Evolutionary conservation across 352 stramenopile genomes (phyloP), one percentile per base, ranked within the genome.

Genomic region (Phytophthora pisi): DNA sequence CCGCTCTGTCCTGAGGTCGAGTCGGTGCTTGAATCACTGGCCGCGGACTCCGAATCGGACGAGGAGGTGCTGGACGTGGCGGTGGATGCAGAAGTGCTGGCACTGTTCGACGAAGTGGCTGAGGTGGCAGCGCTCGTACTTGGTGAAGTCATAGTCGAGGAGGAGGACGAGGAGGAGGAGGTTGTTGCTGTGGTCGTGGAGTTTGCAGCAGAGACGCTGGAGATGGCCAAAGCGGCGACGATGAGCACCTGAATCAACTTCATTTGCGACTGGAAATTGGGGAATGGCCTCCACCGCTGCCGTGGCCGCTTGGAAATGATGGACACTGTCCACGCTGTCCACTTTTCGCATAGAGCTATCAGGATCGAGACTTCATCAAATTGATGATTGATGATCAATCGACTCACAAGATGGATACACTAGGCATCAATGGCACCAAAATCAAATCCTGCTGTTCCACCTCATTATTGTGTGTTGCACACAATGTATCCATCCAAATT

Each of bases 221-320:
- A 58, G 13, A 74, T 23, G 7, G 55, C 60, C 40, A 74, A 30
- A 0, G 56, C 42, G 5, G 43, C 34, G n/a, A 69, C 7, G 8
- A 61, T 1, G 11, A 74, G 10, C 6, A 69, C 23, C 28, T 64
- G 53, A 40, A 73, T 45, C 45, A 59, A 23, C 60, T 73, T 62
- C 60, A 73, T 73, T 24, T 26, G 20, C 24, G 40, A 51, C 20
- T 30, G 45, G 23, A 18, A 61, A 52, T 53, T 53, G 42, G 7
- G 24, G 3, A 61, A 31, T 61, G 55, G 46, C 1, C 18, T 51
- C 16, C 34, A 36, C 24, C 20, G 26, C 6, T 18, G 5, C 3
- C 0, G 10, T n/a, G 20, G 20, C 20, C 20, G 38, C 55, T 61
- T 53, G 42, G 28, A 61, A 61, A 61, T 52, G 55, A 57, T 57